These are phyloP conservation scores for Erythrophleum fordii DNA, from an alignment of 306 rosid species.

Conservation along the genomic window DNA sequence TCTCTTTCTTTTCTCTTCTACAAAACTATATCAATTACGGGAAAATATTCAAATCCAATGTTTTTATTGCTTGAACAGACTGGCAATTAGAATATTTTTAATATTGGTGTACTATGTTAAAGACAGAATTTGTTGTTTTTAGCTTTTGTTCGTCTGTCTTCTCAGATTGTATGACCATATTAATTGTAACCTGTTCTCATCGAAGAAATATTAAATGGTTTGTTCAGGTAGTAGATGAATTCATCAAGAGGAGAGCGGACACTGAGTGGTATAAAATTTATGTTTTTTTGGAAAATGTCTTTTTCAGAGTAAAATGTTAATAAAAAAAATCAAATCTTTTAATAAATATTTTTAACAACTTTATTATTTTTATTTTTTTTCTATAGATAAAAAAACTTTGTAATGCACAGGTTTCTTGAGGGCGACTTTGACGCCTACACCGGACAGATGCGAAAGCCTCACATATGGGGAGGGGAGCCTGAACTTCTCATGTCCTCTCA, in stretches of 20 bases:
- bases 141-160: not conserved
- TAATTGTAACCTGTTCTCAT: not conserved
- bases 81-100: too few relatives aligned
- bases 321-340: not conserved
- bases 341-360: not conserved
- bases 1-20: too few relatives aligned
- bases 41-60: too few relatives aligned
- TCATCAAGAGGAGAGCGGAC: constrained; percentile 68
- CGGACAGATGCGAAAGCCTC: constrained; percentile 70
- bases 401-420: constrained; percentile 70
- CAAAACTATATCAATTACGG: too few relatives aligned
- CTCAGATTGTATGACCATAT: too few relatives aligned
- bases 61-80: too few relatives aligned
- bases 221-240: constrained; percentile 81
- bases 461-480: constrained; percentile 91
- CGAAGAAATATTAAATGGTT: constrained; percentile 24
- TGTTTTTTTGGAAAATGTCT: not conserved
- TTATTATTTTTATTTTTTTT: too few relatives aligned
- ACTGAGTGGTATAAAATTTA: constrained; percentile 58
- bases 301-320: not conserved
- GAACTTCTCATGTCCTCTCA: constrained; percentile 89
- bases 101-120: too few relatives aligned
- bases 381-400: too few relatives aligned
- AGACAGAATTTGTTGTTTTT: too few relatives aligned
- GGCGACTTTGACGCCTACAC: constrained; percentile 78